These are phyloP conservation scores for Paratinospora sagittata DNA, from an alignment of 164 flowering plant species.

Conservation along the genomic window DNA sequence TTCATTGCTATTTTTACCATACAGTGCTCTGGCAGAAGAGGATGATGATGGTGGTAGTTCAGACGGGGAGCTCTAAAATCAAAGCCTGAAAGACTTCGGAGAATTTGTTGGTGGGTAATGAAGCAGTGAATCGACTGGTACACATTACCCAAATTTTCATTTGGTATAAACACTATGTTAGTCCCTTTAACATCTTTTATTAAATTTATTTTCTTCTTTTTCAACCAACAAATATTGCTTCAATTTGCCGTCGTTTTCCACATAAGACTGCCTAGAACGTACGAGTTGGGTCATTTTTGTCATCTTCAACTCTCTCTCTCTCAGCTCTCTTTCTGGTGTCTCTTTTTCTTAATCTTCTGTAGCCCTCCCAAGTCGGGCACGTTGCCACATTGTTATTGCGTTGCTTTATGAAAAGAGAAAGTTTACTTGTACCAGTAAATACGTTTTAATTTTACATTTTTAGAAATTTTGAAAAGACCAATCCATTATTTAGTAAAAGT, in stretches of 20 bases:
- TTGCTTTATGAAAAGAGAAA: too few species aligned
- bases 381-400: too few species aligned
- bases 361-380: too few species aligned
- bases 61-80: slow-evolving; percentile 34
- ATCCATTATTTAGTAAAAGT: too few species aligned
- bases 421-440: too few species aligned
- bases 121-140: background rate
- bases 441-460: too few species aligned
- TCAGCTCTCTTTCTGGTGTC: too few species aligned
- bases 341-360: too few species aligned
- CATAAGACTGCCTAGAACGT: too few species aligned
- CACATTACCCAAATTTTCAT: background rate
- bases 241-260: background rate
- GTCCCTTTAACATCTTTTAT: background rate
- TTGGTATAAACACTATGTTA: background rate
- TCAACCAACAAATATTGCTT: background rate
- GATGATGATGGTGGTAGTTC: slow-evolving; percentile 16
- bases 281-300: too few species aligned
- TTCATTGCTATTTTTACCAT: background rate
- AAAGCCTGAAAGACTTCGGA: background rate
- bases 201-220: background rate
- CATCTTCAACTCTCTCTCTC: too few species aligned
- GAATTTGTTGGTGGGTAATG: background rate
- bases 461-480: too few species aligned
- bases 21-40: slow-evolving; percentile 15